Evolutionary conservation across 1,139 yeast genomes (phyloP), one percentile per base, ranked within the genome.

Genomic region (Hyphopichia wangnamkhiaoensis): DNA sequence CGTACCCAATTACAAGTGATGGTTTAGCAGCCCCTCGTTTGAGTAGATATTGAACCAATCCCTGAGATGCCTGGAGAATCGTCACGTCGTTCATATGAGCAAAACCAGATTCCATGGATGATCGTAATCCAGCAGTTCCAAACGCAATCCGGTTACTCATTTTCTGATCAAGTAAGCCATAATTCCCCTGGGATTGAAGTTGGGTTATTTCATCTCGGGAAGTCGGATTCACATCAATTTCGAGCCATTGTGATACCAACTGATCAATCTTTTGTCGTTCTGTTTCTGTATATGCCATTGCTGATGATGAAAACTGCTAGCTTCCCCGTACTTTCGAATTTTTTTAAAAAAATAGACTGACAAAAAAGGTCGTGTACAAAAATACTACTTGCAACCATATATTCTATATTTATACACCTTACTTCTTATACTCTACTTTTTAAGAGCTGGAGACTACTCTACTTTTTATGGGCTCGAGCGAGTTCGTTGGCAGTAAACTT

Each of bases 61-160:
- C 98, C 55, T 91, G 98, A 0, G 97, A 82, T 0, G 98, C 94
- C 61, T 91, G 98, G 32, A 88, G 58, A 1, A 93, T 86, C 0
- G 97, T 90, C 10, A 93, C 84, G 47, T 85, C 87, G 59, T 93
- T 93, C 94, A 93, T 86, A 49, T 90, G 77, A 37, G 81, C 78
- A 58, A 86, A 91, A 0, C 98, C 98, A 0, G 96, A 89, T 47
- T 82, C 90, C 96, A 93, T 90, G 20, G 75, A 69, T 2, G 95
- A 80, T 24, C 98, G 68, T 38, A 93, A 73, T 0, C 97, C 97
- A 2, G 98, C 96, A 0, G 98, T 90, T 0, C 97, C 98, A 61
- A 90, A 90, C n/a, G 81, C 72, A 28, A 90, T 84, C 37, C 96
- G 63, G 3, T 63, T 55, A n/a, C 68, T 42, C 31, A 83, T 63